phyloP scores from a whole-genome alignment of 257 asterid genomes.

The Galeopsis tetrahit region DNA sequence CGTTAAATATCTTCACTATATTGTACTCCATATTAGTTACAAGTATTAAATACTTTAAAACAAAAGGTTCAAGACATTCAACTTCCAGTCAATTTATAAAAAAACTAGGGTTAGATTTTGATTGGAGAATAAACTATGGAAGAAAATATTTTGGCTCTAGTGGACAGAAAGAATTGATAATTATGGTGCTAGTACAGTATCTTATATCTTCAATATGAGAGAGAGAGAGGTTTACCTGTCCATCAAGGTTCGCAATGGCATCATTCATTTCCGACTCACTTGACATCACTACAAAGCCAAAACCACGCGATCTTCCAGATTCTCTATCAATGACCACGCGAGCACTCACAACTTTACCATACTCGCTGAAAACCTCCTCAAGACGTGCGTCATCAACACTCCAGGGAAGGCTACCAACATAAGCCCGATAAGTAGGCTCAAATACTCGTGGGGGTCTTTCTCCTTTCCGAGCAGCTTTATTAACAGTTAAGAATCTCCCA shows the following conservation, averaged over 20 bases:
- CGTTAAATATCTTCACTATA: neutral
- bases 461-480: conserved; percentile 86
- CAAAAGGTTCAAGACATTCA: neutral
- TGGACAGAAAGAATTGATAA: neutral
- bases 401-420: conserved; percentile 95
- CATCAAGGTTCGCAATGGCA: conserved; percentile 87
- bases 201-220: neutral
- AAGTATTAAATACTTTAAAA: neutral
- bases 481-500: conserved; percentile 80
- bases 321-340: conserved; percentile 82
- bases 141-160: neutral
- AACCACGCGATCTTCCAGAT: conserved; percentile 85
- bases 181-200: neutral
- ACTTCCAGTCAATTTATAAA: neutral
- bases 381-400: conserved; percentile 69
- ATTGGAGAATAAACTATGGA: neutral
- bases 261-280: conserved; percentile 78
- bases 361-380: conserved; percentile 75
- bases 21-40: neutral
- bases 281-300: conserved; percentile 89
- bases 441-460: conserved; percentile 58
- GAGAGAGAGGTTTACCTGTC: conserved; percentile 56
- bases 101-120: neutral
- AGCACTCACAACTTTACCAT: conserved; percentile 82
- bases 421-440: conserved; percentile 63